Evolutionary conservation across 2,329 filamentous ascomycete species (phyloP), one percentile per base, ranked within the genome.

Genomic region (Paraconiothyrium brasiliense): DNA sequence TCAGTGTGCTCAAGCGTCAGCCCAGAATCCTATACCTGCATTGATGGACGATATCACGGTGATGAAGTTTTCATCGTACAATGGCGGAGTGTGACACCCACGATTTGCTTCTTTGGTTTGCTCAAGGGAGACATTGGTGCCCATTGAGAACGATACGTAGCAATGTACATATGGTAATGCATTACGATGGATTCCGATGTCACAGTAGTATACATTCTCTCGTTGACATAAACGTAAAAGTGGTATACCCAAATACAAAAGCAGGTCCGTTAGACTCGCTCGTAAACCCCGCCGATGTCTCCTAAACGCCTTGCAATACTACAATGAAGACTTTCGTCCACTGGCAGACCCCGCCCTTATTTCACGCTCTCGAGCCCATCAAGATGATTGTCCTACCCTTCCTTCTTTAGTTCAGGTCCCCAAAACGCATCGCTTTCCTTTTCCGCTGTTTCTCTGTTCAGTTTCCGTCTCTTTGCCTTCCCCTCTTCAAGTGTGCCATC

Each of bases 391-490:
- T 39, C 30, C 56, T 65, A 51, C 43, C 14, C 59, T 22, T 59
- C 65, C 30, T 65, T 64, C 55, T 68, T 74, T 50, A 78, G 57
- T 50, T 75, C 73, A 9, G 75, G 79, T 60, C 76, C 82, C 81
- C 77, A 84, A 74, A 84, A 75, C 16, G 83, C 81, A 51, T 83
- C 81, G 46, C 67, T 75, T 56, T 80, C 78, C 64, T 82, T 85
- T 57, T 79, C 66, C 54, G 72, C 78, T 64, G 75, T 75, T 68
- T 84, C 81, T 30, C 81, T 70, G 35, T 78, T 79, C 64, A 80
- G 37, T 67, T 81, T 84, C 67, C 79, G 74, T 72, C 77, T 78
- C 76, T 82, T 82, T 30, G 78, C 80, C 59, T 80, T 78, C 24
- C 67, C 73, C 64, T 80, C 80, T 57, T 80, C 80, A 34, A 83